These are phyloP conservation scores for Scheffersomyces ergatensis DNA, from an alignment of 805 yeast species.

Conservation along the genomic window DNA sequence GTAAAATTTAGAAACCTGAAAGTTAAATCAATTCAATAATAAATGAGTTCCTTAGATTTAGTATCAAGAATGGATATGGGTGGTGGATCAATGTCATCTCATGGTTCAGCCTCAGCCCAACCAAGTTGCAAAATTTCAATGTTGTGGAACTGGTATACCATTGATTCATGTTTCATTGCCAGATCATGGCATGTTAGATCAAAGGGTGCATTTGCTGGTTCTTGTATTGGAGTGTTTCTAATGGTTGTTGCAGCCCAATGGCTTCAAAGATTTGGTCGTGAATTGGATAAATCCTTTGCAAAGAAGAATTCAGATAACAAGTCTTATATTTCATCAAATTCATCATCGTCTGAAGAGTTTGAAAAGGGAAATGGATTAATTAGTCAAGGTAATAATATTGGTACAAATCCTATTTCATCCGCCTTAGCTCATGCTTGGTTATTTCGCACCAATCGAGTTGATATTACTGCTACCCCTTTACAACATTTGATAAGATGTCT, in stretches of 20 bases:
- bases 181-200: conserved; percentile 60
- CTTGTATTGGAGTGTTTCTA: conserved; percentile 66
- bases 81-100: conserved; percentile 2
- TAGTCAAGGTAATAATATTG: too few species aligned
- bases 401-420: conserved; percentile 17
- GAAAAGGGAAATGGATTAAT: background rate
- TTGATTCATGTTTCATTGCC: conserved; percentile 64
- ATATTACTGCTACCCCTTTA: conserved; percentile 36
- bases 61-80: conserved; percentile 12
- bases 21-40: too few species aligned
- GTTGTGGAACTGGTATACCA: conserved; percentile 76
- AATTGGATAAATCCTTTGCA: conserved; percentile 40
- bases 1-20: too few species aligned
- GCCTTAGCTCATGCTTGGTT: conserved; percentile 36
- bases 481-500: conserved; percentile 52
- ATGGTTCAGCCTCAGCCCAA: background rate
- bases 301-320: conserved; percentile 20
- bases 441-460: conserved; percentile 8
- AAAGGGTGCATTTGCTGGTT: conserved; percentile 66
- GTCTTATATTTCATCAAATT: background rate
- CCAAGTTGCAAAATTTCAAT: conserved; percentile 40
- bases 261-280: conserved; percentile 54
- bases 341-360: background rate
- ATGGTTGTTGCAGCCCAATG: conserved; percentile 57
- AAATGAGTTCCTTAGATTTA: too few species aligned